Evolutionary conservation across 1,284 basidiomycete genomes (phyloP).

Genomic region (Leccinum subrobustum): DNA sequence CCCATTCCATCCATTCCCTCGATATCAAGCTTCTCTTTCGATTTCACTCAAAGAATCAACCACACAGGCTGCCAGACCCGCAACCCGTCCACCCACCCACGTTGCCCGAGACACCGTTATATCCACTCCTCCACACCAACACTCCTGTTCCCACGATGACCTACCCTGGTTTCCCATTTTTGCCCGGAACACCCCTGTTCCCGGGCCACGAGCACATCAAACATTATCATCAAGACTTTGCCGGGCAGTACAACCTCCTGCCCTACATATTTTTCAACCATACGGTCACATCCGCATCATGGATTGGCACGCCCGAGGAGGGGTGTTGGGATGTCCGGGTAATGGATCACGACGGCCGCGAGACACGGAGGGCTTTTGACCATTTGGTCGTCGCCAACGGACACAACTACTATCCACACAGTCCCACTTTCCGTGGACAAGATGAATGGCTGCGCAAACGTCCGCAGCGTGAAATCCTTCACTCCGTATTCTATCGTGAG

Average conservation of each 20-base stretch:
- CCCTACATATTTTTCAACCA: slow-evolving; percentile 45
- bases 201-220: slow-evolving; percentile 47
- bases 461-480: slow-evolving; percentile 40
- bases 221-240: slow-evolving; percentile 47
- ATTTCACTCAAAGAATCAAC: background rate
- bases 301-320: slow-evolving; percentile 40
- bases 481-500: slow-evolving; percentile 55
- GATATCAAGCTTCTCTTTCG: background rate
- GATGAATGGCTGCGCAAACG: slow-evolving; percentile 44
- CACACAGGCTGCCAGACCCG: slow-evolving; percentile 44
- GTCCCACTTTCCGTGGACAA: slow-evolving; percentile 45
- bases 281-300: slow-evolving; percentile 43
- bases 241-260: slow-evolving; percentile 38
- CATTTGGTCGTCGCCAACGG: slow-evolving; percentile 56
- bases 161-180: slow-evolving; percentile 51
- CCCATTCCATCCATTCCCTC: background rate
- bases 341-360: slow-evolving; percentile 16
- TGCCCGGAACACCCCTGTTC: slow-evolving; percentile 48
- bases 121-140: slow-evolving; percentile 54
- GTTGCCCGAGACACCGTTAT: slow-evolving; percentile 54
- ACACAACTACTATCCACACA: slow-evolving; percentile 47
- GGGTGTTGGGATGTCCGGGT: slow-evolving; percentile 47
- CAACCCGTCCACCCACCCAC: slow-evolving; percentile 40
- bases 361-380: slow-evolving; percentile 37
- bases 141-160: slow-evolving; percentile 54